These are phyloP conservation scores for Paragyromitra xinjiangensis DNA, from an alignment of 495 filamentous ascomycete genomes.

Conservation along the genomic window DNA sequence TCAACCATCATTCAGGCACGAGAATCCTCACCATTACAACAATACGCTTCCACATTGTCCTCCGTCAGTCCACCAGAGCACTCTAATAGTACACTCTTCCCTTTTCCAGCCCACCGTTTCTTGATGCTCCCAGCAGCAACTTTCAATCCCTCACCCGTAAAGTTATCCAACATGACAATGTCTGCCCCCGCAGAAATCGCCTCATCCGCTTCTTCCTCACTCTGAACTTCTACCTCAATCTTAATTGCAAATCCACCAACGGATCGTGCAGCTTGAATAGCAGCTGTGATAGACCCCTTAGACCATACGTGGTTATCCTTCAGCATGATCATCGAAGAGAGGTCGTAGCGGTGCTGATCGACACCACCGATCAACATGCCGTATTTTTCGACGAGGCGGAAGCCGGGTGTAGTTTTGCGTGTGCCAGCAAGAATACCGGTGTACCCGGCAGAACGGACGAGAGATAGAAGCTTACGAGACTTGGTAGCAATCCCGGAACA, in stretches of 20 bases:
- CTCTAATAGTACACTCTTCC: constrained; percentile 77
- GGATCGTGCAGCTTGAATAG: constrained; percentile 82
- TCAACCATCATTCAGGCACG: background rate
- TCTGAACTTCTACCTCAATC: constrained; percentile 94
- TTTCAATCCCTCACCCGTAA: constrained; percentile 76
- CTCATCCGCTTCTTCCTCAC: constrained; percentile 84
- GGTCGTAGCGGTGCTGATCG: constrained; percentile 89
- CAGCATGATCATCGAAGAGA: constrained; percentile 95
- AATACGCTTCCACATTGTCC: constrained; percentile 81
- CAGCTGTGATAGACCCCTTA: constrained; percentile 80
- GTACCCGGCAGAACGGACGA: constrained; percentile 72
- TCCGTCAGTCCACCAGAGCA: constrained; percentile 89
- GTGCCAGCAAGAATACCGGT: constrained; percentile 89
- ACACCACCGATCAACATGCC: constrained; percentile 93
- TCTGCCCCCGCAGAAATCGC: constrained; percentile 91
- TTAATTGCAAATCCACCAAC: constrained; percentile 90
- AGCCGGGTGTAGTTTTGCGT: constrained; percentile 95
- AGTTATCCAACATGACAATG: constrained; percentile 97
- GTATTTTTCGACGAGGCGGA: constrained; percentile 96
- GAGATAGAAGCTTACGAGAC: constrained; percentile 63
- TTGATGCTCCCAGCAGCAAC: constrained; percentile 76
- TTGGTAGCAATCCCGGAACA: constrained; percentile 88
- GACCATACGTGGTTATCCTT: constrained; percentile 99
- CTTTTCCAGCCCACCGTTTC: constrained; percentile 73
- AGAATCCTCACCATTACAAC: constrained; percentile 69